Percentiles rank a stretch among this genome's conserved stretches.
phyloP scores from a whole-genome alignment of 495 filamentous ascomycete genomes.

The Aspergillus ellipticus region DNA sequence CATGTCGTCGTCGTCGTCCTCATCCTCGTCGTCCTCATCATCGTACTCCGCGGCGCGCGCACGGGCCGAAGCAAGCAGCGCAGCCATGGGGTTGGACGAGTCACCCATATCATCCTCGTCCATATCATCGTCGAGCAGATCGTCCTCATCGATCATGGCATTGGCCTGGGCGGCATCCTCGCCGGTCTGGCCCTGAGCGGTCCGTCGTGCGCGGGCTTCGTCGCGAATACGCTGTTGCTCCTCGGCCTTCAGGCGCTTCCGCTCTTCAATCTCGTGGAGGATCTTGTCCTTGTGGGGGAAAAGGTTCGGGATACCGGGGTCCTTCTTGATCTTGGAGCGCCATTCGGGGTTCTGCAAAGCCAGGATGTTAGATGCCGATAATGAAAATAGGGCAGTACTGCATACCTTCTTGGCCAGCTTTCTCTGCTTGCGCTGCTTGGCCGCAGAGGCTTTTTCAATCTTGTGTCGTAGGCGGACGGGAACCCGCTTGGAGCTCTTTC shows the following conservation, averaged over 20 bases:
- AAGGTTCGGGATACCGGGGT: slow-evolving; percentile 93
- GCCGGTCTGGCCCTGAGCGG: slow-evolving; percentile 37
- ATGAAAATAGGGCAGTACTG: too few relatives aligned
- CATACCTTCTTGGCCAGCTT: slow-evolving; percentile 80
- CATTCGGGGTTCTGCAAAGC: slow-evolving; percentile 89
- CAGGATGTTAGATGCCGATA: too few relatives aligned
- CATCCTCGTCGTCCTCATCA: slow-evolving; percentile 58
- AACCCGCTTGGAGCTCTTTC: slow-evolving; percentile 89
- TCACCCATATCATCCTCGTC: slow-evolving; percentile 55
- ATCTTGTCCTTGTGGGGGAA: slow-evolving; percentile 98
- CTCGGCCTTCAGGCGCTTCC: slow-evolving; percentile 72
- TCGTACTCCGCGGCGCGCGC: slow-evolving; percentile 80
- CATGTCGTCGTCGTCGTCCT: slow-evolving; percentile 46
- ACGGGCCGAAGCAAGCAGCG: slow-evolving; percentile 83
- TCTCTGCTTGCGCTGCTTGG: slow-evolving; percentile 83
- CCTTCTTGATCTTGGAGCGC: slow-evolving; percentile 89
- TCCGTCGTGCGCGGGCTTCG: slow-evolving; percentile 62
- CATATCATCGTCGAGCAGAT: slow-evolving; percentile 49
- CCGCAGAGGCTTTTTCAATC: slow-evolving; percentile 88
- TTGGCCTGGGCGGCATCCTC: slow-evolving; percentile 35
- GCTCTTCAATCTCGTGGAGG: slow-evolving; percentile 89
- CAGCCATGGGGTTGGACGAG: slow-evolving; percentile 84
- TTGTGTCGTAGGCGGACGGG: slow-evolving; percentile 88
- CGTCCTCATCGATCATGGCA: slow-evolving; percentile 48
- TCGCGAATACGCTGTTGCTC: slow-evolving; percentile 67